Conservation (phyloP, 495 filamentous ascomycete species). For the Daldinia vernicosa region DNA sequence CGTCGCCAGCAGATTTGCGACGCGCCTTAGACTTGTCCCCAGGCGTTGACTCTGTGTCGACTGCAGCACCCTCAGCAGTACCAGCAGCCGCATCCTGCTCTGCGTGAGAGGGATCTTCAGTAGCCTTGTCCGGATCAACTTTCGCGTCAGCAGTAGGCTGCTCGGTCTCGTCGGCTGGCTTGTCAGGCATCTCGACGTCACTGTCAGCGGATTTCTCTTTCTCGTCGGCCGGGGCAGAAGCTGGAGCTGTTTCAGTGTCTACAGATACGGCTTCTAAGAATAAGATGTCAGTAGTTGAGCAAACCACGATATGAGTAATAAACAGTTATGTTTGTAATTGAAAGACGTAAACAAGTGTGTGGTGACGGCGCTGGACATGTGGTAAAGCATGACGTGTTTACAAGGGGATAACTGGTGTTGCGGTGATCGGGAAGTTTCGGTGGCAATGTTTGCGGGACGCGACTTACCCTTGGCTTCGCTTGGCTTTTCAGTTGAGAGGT, state of each 20-base stretch:
- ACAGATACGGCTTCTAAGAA: slow-evolving; percentile 12
- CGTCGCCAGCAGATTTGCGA: slow-evolving; percentile 75
- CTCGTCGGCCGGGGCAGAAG: slow-evolving; percentile 28
- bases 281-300: slow-evolving; percentile 9
- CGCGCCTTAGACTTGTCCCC: slow-evolving; percentile 57
- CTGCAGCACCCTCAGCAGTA: slow-evolving; percentile 40
- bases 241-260: slow-evolving; percentile 25
- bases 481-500: slow-evolving; percentile 37
- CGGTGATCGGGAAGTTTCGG: slow-evolving; percentile 17
- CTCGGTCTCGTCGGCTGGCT: slow-evolving; percentile 23
- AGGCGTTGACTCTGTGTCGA: slow-evolving; percentile 36
- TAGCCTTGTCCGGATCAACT: slow-evolving; percentile 40
- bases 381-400: slow-evolving; percentile 23
- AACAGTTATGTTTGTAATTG: slow-evolving; percentile 3
- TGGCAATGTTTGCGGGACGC: slow-evolving; percentile 11
- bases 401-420: slow-evolving; percentile 10
- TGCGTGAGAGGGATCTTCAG: slow-evolving; percentile 25
- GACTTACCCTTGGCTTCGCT: slow-evolving; percentile 44
- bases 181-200: slow-evolving; percentile 47
- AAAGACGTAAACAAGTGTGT: slow-evolving; percentile 12
- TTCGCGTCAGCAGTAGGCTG: slow-evolving; percentile 40
- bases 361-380: slow-evolving; percentile 4
- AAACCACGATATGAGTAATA: neutral
- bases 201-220: slow-evolving; percentile 39
- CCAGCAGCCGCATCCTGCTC: slow-evolving; percentile 26